phyloP scores from a whole-genome alignment of 345 rosid genomes.

The Brassica rapa region DNA sequence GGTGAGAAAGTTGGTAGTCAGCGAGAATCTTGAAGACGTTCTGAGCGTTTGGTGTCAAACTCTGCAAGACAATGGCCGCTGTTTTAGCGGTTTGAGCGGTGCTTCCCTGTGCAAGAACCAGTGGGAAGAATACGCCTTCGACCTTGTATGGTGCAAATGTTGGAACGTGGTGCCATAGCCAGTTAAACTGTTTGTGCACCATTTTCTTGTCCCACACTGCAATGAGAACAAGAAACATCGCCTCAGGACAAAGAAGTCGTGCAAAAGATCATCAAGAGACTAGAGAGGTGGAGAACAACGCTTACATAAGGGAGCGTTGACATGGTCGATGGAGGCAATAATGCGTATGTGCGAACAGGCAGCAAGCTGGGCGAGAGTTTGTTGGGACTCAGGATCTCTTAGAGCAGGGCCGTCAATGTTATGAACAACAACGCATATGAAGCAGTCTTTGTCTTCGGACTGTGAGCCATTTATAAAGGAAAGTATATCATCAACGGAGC shows the following conservation, averaged over 20 bases:
- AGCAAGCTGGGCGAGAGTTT: constrained; percentile 74
- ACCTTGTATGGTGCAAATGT: constrained; percentile 81
- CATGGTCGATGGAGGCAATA: constrained; percentile 90
- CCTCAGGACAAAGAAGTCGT: background rate
- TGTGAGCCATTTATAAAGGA: constrained; percentile 56
- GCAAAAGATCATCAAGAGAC: background rate
- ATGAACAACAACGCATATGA: constrained; percentile 69
- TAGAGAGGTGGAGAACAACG: constrained; percentile 11
- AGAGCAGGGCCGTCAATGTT: constrained; percentile 88
- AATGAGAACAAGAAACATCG: background rate
- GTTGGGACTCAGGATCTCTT: constrained; percentile 82
- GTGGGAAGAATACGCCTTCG: constrained; percentile 81
- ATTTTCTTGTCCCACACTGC: constrained; percentile 99
- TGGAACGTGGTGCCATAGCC: constrained; percentile 91
- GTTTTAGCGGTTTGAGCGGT: constrained; percentile 77
- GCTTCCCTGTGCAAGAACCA: constrained; percentile 75
- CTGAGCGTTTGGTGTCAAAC: constrained; percentile 93
- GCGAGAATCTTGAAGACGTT: constrained; percentile 87
- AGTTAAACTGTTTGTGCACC: constrained; percentile 85
- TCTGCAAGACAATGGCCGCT: constrained; percentile 84
- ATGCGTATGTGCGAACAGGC: constrained; percentile 70
- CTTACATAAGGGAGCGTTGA: constrained; percentile 84
- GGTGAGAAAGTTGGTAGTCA: constrained; percentile 74
- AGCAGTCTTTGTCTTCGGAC: constrained; percentile 54
- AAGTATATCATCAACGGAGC: constrained; percentile 71